Base-by-base conservation (phyloP, 2,329 filamentous ascomycete genomes). In the Sporothrix sp. region DNA sequence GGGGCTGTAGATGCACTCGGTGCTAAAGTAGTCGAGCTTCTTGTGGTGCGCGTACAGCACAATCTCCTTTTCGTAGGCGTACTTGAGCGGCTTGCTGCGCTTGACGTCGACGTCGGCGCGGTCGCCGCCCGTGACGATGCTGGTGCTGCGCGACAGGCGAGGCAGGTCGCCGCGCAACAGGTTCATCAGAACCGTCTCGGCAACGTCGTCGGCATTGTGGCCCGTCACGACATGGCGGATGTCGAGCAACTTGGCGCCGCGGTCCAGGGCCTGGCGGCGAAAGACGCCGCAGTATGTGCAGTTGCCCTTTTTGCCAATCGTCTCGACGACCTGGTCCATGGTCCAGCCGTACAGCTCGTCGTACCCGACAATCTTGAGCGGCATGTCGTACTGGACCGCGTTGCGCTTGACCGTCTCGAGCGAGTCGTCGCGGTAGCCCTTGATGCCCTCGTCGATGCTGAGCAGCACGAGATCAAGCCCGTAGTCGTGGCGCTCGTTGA, bases 221-320 rank as follows among this genome's bases (percentile, higher is more conserved):
- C 93, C 93, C 0, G 93, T 98, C 16, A 98, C 88, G 5, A 98
- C 90, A 68, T 98, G 93, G 59, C 81, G 82, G 60, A 98, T 95
- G 1, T 81, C 84, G 51, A 98, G 70, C 66, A 85, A 83, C 60
- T 88, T 90, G 5, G 93, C 89, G 16, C 93, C 93, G 8, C 93
- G 81, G 65, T 98, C 93, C 30, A 98, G 74, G 2, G 93, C 93
- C 69, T 98, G 93, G 52, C 94, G 78, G 49, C 93, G 77, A 64
- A 98, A 98, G 16, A 98, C 93, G 13, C 93, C 93, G 62, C 93
- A 98, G 63, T 98, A 98, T 27, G 94, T 98, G 75, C 93, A 98
- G 67, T 98, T 98, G 27, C 91, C 90, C 67, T 96, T 97, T 71
- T 96, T 97, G 13, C 93, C 93, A 46, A 98, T 86, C 43, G 91